Evolutionary conservation across 2,329 filamentous ascomycete genomes (phyloP), one percentile per base, ranked within the genome.

Genomic region (Arthrobotrys sphaeroides): DNA sequence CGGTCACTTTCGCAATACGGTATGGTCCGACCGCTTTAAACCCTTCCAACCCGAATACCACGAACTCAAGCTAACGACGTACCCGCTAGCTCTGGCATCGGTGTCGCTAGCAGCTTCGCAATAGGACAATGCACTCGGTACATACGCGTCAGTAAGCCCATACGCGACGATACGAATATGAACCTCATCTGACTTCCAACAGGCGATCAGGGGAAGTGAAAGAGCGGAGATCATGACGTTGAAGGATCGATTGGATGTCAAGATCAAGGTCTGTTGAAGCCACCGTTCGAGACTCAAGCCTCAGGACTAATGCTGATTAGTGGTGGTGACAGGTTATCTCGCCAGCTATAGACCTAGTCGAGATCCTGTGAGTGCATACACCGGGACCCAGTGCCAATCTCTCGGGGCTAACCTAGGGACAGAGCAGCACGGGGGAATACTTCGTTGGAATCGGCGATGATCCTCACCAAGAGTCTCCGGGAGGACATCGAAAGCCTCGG

Each of bases 311-410:
- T 73, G 45, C 26, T 69, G 55, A 74, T 69, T 22, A 16, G 24
- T 42, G 24, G 31, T 51, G 18, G 9, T 13, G 38, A 43, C 55
- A 92, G 89, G 92, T 97, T 78, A 90, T 97, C 49, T 93, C 93
- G 9, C 94, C 94, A 0, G 91, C 93, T 7, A 94, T 96, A 80
- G 93, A 97, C 81, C 89, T 97, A 85, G 93, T 97, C 79, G 92
- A 97, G 82, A 87, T 97, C 79, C 95, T 95, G 90, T 91, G 82
- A 79, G 86, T 18, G 18, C 42, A 12, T 12, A 22, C 40, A 18
- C 72, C 20, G 6, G 12, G 7, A 22, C 31, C 13, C 7, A 2
- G n/a, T 10, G 13, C n/a, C 13, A 12, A 31, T 33, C 26, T 26
- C 60, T 43, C 16, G 20, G n/a, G 31, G 18, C 65, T 60, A 60